Conservation (phyloP, 2,329 filamentous ascomycete species). For the Hansfordia pulvinata region DNA sequence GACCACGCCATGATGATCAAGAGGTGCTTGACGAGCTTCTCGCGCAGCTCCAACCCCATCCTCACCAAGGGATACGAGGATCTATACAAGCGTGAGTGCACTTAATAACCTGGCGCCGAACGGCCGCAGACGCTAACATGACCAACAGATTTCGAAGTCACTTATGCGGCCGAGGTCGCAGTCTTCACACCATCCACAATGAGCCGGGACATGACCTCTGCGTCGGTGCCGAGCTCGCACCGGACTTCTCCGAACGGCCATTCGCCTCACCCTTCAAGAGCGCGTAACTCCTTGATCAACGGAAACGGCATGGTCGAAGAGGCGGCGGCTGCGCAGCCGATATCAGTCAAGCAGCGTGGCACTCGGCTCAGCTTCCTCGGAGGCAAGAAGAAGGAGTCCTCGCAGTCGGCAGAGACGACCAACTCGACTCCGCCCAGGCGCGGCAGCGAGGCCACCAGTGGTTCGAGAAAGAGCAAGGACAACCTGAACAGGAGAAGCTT, state of each 20-base stretch:
- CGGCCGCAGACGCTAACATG: constrained; percentile 8
- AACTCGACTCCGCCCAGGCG: too few relatives aligned
- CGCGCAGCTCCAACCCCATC: constrained; percentile 45
- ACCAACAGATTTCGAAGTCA: constrained; percentile 42
- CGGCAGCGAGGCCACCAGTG: constrained; percentile 10
- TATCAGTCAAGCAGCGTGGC: constrained; percentile 36
- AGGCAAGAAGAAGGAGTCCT: constrained; percentile 32
- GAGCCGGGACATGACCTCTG: constrained; percentile 22
- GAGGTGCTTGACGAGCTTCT: constrained; percentile 60
- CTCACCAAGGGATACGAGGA: constrained; percentile 43
- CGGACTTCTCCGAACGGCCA: constrained; percentile 18
- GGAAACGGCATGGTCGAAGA: constrained; percentile 29
- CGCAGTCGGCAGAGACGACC: too few relatives aligned
- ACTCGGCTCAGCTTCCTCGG: constrained; percentile 44
- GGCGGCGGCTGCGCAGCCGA: constrained; percentile 32
- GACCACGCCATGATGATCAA: constrained; percentile 85
- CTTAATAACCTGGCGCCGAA: neutral
- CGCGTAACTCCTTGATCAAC: too few relatives aligned
- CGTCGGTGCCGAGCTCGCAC: constrained; percentile 23
- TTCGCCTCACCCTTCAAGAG: too few relatives aligned
- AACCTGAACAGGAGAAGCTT: constrained; percentile 26
- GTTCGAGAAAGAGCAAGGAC: constrained; percentile 19
- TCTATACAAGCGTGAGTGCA: constrained; percentile 47
- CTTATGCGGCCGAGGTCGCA: constrained; percentile 52
- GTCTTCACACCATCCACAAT: constrained; percentile 41